These are phyloP conservation scores for Silene conica DNA, from an alignment of 148 eudicot species.

Conservation along the genomic window DNA sequence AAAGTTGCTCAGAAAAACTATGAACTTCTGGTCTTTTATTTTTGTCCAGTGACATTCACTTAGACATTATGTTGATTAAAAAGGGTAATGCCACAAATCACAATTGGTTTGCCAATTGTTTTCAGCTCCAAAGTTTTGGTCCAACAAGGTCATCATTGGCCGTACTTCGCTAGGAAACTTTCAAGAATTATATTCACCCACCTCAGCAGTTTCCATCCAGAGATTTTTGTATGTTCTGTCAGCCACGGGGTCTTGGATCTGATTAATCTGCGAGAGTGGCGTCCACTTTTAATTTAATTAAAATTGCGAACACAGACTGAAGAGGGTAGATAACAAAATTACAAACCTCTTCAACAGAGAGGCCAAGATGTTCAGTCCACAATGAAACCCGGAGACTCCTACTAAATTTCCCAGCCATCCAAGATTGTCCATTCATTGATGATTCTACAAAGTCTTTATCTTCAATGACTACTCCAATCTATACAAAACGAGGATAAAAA, in stretches of 20 bases:
- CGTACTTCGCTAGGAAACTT: background rate
- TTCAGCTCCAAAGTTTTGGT: background rate
- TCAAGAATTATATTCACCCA: constrained; percentile 21
- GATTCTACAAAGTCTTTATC: constrained; percentile 74
- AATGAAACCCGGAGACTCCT: constrained; percentile 69
- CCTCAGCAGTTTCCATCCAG: constrained; percentile 83
- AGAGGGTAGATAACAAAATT: background rate
- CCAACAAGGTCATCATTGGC: no score
- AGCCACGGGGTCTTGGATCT: constrained; percentile 71
- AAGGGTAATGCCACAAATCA: background rate
- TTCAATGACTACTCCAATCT: constrained; percentile 83
- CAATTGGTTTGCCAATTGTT: background rate
- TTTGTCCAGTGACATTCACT: no score
- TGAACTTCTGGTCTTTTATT: no score
- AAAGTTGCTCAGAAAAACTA: no score
- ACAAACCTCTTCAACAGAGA: constrained; percentile 58
- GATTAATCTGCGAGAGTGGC: constrained; percentile 43
- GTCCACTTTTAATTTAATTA: background rate
- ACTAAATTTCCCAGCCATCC: constrained; percentile 91
- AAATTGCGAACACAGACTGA: background rate
- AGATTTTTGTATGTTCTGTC: constrained; percentile 57
- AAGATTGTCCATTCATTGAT: constrained; percentile 69
- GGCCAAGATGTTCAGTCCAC: constrained; percentile 98
- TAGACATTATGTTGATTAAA: background rate
- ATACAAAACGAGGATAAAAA: constrained; percentile 6